Evolutionary conservation across 495 filamentous ascomycete species (phyloP).

Genomic region (Margaritispora aquatica): DNA sequence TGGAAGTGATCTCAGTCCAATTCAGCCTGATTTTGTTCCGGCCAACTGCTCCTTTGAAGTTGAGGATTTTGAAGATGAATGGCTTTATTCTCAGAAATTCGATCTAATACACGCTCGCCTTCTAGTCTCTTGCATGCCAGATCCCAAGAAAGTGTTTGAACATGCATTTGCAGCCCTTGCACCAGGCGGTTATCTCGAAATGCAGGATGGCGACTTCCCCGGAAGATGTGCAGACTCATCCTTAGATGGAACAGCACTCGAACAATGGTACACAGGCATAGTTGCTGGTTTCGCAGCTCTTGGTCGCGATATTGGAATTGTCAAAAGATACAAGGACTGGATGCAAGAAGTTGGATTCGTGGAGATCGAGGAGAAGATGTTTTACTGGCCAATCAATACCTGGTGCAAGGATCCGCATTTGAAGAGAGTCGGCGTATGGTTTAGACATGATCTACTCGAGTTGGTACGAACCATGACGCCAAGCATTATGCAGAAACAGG

Average conservation of each 20-base stretch:
- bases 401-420: conserved; percentile 15
- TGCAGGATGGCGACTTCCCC: conserved; percentile 31
- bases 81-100: conserved; percentile 26
- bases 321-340: conserved; percentile 22
- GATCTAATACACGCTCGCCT: conserved; percentile 27
- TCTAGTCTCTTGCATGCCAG: conserved; percentile 7
- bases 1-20: conserved; percentile 45
- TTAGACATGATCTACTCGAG: conserved; percentile 31
- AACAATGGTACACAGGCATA: conserved; percentile 26
- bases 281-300: conserved; percentile 19
- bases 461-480: conserved; percentile 2
- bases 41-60: conserved; percentile 30
- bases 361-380: conserved; percentile 8
- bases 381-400: conserved; percentile 7
- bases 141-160: neutral
- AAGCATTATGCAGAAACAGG: neutral
- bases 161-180: conserved; percentile 20
- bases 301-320: neutral
- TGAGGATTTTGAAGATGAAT: conserved; percentile 28
- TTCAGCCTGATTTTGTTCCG: conserved; percentile 35
- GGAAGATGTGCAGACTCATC: conserved; percentile 32
- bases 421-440: conserved; percentile 21
- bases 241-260: conserved; percentile 14
- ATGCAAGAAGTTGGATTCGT: conserved; percentile 42
- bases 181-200: conserved; percentile 43